phyloP scores from a whole-genome alignment of 2,329 filamentous ascomycete species.

The Colletotrichum sp. region DNA sequence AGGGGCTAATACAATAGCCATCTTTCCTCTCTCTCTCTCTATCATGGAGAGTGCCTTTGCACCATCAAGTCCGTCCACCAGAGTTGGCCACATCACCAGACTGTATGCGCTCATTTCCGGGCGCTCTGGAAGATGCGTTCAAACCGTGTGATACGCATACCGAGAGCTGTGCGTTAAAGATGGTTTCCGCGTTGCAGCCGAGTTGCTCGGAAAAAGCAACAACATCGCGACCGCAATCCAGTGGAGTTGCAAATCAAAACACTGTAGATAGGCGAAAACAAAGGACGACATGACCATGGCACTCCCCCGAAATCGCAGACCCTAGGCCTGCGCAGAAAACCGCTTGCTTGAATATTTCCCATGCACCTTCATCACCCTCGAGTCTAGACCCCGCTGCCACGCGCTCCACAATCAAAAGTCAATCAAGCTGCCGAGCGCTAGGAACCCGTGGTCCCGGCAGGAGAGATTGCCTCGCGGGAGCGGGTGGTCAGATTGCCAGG shows the following conservation, averaged over 20 bases:
- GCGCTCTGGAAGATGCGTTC: accelerated
- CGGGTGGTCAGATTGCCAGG: background rate
- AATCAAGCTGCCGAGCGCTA: background rate
- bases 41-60: background rate
- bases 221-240: background rate
- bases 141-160: background rate
- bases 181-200: background rate
- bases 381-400: background rate
- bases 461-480: background rate
- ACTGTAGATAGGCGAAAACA: background rate
- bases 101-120: background rate
- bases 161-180: background rate
- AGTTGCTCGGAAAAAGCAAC: background rate
- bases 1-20: no score
- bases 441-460: background rate
- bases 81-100: background rate
- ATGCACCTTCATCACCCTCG: background rate
- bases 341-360: background rate
- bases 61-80: background rate
- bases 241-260: background rate
- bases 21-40: no score
- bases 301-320: background rate
- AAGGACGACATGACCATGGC: background rate
- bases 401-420: background rate
- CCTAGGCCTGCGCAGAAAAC: accelerated